A percentile compares a stretch with the other conserved stretches of the same genome.
phyloP scores from a whole-genome alignment of 495 filamentous ascomycete genomes.

The Aspergillus indologenus region DNA sequence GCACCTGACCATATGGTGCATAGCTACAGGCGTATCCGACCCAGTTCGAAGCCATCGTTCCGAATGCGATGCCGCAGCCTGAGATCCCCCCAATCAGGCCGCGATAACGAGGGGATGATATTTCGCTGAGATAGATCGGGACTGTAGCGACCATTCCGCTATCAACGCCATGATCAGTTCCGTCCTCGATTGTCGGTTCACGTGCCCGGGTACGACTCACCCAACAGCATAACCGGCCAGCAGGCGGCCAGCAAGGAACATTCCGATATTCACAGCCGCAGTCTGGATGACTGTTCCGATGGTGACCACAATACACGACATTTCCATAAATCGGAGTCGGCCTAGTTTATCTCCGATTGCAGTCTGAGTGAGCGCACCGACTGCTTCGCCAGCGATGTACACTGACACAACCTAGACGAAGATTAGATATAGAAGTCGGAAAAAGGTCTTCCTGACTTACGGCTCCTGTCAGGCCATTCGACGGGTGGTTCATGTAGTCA shows the following conservation, averaged over 20 bases:
- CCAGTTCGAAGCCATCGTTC: conserved; percentile 58
- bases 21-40: conserved; percentile 56
- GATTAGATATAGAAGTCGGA: not conserved
- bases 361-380: conserved; percentile 52
- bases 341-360: conserved; percentile 54
- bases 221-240: conserved; percentile 57
- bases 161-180: not conserved
- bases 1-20: conserved; percentile 50
- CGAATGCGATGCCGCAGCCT: conserved; percentile 56
- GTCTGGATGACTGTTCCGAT: conserved; percentile 56
- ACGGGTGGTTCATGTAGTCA: conserved; percentile 55
- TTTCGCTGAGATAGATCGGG: conserved; percentile 58
- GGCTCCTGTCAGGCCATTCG: conserved; percentile 54
- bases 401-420: conserved; percentile 50
- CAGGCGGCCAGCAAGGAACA: conserved; percentile 56
- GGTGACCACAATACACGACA: conserved; percentile 55
- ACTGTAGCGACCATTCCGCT: conserved; percentile 56
- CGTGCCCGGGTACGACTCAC: conserved; percentile 22
- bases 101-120: conserved; percentile 50
- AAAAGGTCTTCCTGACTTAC: conserved; percentile 26
- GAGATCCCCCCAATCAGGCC: conserved; percentile 59
- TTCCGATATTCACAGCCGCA: conserved; percentile 55
- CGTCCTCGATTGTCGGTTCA: not conserved
- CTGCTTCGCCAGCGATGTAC: conserved; percentile 58
- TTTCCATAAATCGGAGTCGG: conserved; percentile 57